phyloP scores from a whole-genome alignment of 1,284 basidiomycete genomes.

The Ceratobasidium theobromae region DNA sequence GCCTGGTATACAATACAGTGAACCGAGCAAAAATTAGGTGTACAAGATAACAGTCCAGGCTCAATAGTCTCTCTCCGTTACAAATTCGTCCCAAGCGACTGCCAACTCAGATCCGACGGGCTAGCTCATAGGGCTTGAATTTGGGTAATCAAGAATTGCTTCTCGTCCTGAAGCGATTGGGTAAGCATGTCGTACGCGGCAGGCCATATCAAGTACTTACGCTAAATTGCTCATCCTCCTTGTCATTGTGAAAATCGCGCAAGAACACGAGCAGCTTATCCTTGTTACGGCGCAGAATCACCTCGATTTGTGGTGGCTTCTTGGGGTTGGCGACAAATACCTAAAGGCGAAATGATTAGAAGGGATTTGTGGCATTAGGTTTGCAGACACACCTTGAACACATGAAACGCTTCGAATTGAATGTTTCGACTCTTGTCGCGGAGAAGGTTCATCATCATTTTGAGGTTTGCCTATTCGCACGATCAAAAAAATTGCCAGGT shows the following conservation, averaged over 20 bases:
- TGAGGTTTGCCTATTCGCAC: conserved; percentile 75
- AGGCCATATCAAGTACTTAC: conserved; percentile 47
- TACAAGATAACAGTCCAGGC: background rate
- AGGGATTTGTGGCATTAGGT: background rate
- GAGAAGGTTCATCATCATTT: conserved; percentile 99
- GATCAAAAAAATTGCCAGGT: conserved; percentile 47
- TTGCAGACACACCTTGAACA: conserved; percentile 82
- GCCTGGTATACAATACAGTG: background rate
- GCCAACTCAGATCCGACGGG: background rate
- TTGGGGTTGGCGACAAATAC: conserved; percentile 99
- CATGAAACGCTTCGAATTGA: conserved; percentile 99
- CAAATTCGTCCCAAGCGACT: background rate
- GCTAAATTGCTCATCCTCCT: conserved; percentile 96
- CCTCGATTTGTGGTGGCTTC: conserved; percentile 94
- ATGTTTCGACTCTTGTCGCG: conserved; percentile 98
- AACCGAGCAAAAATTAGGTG: conserved; percentile 6
- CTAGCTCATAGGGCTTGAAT: conserved; percentile 67
- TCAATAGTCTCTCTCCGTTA: background rate
- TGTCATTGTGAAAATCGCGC: conserved; percentile 95
- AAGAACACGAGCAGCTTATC: conserved; percentile 90
- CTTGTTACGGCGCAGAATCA: conserved; percentile 89
- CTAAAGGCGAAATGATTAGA: conserved; percentile 46
- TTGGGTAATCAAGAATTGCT: conserved; percentile 92
- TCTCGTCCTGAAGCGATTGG: conserved; percentile 70
- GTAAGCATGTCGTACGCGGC: conserved; percentile 13